Evolutionary conservation across 2,329 filamentous ascomycete species (phyloP).

Genomic region (Tetracladium maxilliforme): DNA sequence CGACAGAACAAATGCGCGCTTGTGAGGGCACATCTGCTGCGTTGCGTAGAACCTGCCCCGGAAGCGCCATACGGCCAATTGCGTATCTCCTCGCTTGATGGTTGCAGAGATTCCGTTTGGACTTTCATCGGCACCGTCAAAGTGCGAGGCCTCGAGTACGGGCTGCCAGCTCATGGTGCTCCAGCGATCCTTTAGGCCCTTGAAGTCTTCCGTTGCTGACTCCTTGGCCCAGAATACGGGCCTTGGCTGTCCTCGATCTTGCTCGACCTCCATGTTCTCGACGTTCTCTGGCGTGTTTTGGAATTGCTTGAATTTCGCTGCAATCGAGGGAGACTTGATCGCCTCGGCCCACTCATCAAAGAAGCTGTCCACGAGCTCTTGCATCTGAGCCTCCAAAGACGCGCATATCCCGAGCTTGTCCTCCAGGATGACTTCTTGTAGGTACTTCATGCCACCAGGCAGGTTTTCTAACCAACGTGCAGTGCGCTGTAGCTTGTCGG

Average conservation of each 20-base stretch:
- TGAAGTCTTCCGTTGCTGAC: conserved; percentile 56
- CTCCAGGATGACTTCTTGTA: conserved; percentile 68
- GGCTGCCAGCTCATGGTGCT: conserved; percentile 61
- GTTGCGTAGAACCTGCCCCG: conserved; percentile 69
- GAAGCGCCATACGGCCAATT: conserved; percentile 77
- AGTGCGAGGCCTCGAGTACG: conserved; percentile 55
- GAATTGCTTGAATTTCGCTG: conserved; percentile 66
- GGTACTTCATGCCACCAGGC: conserved; percentile 71
- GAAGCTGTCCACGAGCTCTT: conserved; percentile 66
- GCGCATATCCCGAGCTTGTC: conserved; percentile 78
- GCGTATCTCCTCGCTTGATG: conserved; percentile 77
- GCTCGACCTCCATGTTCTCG: conserved; percentile 53
- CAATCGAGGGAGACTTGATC: conserved; percentile 51
- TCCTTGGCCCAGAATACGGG: conserved; percentile 69
- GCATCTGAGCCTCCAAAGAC: conserved; percentile 77
- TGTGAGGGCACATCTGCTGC: conserved; percentile 93
- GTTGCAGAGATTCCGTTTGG: conserved; percentile 62
- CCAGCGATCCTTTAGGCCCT: conserved; percentile 53
- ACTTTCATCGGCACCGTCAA: conserved; percentile 44
- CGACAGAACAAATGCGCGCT: conserved; percentile 75
- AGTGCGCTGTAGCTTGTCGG: conserved; percentile 78
- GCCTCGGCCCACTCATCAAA: conserved; percentile 90
- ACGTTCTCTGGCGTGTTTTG: conserved; percentile 63
- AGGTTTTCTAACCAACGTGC: conserved; percentile 77
- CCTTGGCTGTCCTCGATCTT: conserved; percentile 57